Percentiles rank a stretch among this genome's conserved stretches.
These are phyloP conservation scores for Talaromyces islandicus DNA, from an alignment of 2,329 filamentous ascomycete species.

Conservation along the genomic window DNA sequence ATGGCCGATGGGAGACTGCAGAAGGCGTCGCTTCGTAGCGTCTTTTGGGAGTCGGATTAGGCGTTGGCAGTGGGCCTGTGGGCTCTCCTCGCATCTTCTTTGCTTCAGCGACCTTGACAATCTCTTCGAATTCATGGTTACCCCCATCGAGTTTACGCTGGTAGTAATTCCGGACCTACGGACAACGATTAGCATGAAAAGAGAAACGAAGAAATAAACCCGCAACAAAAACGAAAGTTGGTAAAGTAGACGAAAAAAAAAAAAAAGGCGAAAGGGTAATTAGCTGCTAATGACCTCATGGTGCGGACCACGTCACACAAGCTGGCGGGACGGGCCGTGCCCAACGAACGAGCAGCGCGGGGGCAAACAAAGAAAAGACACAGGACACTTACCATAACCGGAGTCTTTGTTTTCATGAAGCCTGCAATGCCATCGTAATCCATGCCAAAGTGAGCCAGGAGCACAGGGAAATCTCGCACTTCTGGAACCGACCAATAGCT, in stretches of 20 bases:
- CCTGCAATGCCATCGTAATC: constrained; percentile 45
- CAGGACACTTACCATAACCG: constrained; percentile 41
- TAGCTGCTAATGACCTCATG: constrained; percentile 11
- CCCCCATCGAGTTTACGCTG: constrained; percentile 39
- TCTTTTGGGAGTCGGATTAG: constrained; percentile 40
- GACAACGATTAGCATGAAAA: constrained; percentile 7
- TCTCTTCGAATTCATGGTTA: constrained; percentile 39
- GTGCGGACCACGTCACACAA: constrained; percentile 10
- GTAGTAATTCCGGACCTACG: constrained; percentile 46
- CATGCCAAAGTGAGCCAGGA: constrained; percentile 42
- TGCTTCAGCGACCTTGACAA: constrained; percentile 36
- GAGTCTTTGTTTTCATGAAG: constrained; percentile 47
- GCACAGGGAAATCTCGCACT: constrained; percentile 40
- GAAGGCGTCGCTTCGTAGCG: constrained; percentile 43
- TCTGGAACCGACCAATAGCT: constrained; percentile 50
- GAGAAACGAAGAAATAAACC: not conserved
- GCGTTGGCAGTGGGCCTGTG: constrained; percentile 38
- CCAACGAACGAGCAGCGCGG: not conserved
- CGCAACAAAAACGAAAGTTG: not conserved
- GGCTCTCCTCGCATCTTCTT: constrained; percentile 40
- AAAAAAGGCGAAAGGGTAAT: not conserved
- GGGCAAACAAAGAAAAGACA: not conserved
- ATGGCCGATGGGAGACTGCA: constrained; percentile 33
- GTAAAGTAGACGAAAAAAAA: not conserved
- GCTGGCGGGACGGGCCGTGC: constrained; percentile 5